Base-by-base conservation (phyloP, 176 grass and related monocot species). In the Olyra latifolia region DNA sequence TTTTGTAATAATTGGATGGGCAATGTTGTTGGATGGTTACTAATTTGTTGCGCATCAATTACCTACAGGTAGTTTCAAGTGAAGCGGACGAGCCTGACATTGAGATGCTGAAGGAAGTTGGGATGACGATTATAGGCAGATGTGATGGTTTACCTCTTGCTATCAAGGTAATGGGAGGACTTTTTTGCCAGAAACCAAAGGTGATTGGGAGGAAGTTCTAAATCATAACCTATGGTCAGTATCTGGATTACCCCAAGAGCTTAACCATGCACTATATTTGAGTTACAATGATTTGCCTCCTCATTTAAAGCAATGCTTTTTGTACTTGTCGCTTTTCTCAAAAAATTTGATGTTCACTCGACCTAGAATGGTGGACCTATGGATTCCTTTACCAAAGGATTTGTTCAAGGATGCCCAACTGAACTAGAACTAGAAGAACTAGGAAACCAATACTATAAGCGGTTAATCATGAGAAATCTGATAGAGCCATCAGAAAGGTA, bases 111-210 rank as follows among this genome's bases (percentile, higher is more conserved):
- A 84, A 68, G 58, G 39, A 43, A 13, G 11, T 57, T 1, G 81
- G 71, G 35, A 67, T 57, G 23, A 5, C 45, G 14, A 83, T 76
- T 45, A 20, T 76, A 4, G 12, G 12, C 11, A 55, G 55, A 10
- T 83, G 81, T 57, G 47, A 32, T 30, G 81, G 71, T 15, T 57
- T 83, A 45, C 71, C 81, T 17, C 71, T 83, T 45, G 81, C 81
- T 8, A 35, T 83, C 38, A 76, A 83, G 67, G 48, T 83, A 6
- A 46, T 39, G 5, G 38, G 38, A 39, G 38, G 38, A 39, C 2
- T 39, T 5, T 39, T 39, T 3, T 39, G 38, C 38, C 2, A 39
- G 38, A 39, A 39, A 39, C 38, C 2, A 39, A 39, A 39, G 5
- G 5, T 54, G 16, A 17, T 3, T 54, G 19, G 17, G 17, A 54